These are phyloP conservation scores for Sporothrix pseudoabietina DNA, from an alignment of 2,329 filamentous ascomycete species.

Conservation along the genomic window DNA sequence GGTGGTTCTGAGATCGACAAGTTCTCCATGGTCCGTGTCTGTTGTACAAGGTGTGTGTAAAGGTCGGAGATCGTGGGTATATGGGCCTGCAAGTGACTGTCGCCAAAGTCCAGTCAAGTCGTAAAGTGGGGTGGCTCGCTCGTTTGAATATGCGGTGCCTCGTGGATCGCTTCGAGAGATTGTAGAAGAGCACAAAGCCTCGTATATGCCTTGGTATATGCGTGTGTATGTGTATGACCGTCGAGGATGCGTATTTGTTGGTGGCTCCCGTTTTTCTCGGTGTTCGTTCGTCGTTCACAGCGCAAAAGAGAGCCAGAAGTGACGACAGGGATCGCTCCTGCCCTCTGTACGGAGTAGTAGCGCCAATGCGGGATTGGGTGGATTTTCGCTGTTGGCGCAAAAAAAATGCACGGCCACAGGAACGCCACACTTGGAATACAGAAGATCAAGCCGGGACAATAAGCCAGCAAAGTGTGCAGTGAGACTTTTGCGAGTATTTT, in stretches of 20 bases:
- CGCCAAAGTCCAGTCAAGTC: background rate
- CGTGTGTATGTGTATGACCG: background rate
- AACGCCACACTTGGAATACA: conserved; percentile 21
- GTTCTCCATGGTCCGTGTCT: conserved; percentile 39
- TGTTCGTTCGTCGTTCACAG: background rate
- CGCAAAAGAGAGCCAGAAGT: background rate
- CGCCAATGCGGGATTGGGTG: conserved; percentile 15
- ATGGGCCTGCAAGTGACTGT: background rate
- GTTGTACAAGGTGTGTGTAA: background rate
- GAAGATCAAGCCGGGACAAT: background rate
- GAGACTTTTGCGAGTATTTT: background rate
- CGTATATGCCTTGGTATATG: background rate
- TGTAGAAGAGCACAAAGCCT: background rate
- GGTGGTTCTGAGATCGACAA: conserved; percentile 40
- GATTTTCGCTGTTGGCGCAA: conserved; percentile 19
- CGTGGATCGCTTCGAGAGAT: no score
- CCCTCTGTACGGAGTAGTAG: background rate
- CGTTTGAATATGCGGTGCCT: background rate
- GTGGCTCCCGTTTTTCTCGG: background rate
- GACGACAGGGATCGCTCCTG: conserved; percentile 22
- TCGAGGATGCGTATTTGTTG: background rate
- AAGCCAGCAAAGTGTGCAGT: background rate
- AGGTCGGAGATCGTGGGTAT: background rate
- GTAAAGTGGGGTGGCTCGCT: background rate
- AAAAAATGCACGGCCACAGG: conserved; percentile 25